Conservation (phyloP, 2,329 filamentous ascomycete species). For the Botrytis byssoidea region DNA sequence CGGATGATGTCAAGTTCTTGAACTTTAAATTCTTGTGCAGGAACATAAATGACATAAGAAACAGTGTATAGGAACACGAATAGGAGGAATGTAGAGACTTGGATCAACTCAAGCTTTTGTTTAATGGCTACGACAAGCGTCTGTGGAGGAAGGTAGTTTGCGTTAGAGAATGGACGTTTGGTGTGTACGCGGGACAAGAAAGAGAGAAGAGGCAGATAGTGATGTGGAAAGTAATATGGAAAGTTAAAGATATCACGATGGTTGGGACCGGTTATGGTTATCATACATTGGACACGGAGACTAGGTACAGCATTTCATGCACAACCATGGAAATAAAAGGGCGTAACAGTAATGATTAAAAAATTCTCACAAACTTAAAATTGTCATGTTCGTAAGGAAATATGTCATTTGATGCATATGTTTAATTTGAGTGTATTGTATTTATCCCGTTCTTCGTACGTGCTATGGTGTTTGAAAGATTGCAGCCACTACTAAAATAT, state of each 20-base stretch:
- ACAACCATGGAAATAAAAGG: background rate
- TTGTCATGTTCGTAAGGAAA: too few species aligned
- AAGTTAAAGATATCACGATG: background rate
- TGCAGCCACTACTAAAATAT: background rate
- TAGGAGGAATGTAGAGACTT: background rate
- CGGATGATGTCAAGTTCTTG: background rate
- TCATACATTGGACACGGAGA: background rate
- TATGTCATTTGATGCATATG: background rate
- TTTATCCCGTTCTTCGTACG: background rate
- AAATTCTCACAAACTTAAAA: background rate
- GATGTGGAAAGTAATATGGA: background rate
- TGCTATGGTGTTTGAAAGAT: background rate
- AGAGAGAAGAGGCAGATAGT: background rate
- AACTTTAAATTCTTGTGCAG: background rate
- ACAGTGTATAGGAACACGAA: background rate
- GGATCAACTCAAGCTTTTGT: background rate
- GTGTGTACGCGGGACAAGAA: background rate
- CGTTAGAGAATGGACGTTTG: background rate
- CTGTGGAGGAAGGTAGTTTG: background rate
- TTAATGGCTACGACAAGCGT: constrained; percentile 5
- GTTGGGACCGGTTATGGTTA: background rate
- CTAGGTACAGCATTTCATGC: background rate
- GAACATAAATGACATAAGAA: background rate
- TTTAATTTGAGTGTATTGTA: background rate
- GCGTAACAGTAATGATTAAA: background rate